These are phyloP conservation scores for Alternaria ethzedia DNA, from an alignment of 2,329 filamentous ascomycete species.

Conservation along the genomic window DNA sequence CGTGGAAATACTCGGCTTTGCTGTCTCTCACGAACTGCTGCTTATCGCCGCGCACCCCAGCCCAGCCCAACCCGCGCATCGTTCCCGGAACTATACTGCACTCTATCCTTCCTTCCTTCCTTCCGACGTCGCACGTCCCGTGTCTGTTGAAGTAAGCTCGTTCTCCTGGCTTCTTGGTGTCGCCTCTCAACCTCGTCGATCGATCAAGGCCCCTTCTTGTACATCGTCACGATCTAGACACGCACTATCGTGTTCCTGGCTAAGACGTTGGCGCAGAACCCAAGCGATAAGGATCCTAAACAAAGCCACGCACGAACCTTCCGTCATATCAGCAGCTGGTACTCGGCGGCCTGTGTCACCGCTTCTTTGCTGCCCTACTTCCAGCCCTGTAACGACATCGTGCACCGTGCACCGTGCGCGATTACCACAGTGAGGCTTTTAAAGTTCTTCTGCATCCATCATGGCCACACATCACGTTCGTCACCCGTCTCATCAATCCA, in stretches of 20 bases:
- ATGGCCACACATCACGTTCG: slow-evolving; percentile 44
- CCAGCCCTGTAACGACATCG: slow-evolving; percentile 34
- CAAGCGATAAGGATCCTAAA: slow-evolving; percentile 44
- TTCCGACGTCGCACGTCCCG: slow-evolving; percentile 34
- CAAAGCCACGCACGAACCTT: slow-evolving; percentile 47
- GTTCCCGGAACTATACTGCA: slow-evolving; percentile 13
- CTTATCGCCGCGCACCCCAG: neutral
- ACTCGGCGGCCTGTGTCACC: slow-evolving; percentile 46
- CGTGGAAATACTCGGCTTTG: slow-evolving; percentile 44
- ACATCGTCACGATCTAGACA: neutral
- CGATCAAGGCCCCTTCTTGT: neutral
- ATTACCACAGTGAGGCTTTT: slow-evolving; percentile 39
- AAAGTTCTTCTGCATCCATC: slow-evolving; percentile 45
- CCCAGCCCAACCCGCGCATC: slow-evolving; percentile 20
- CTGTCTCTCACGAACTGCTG: slow-evolving; percentile 9
- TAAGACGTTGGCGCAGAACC: slow-evolving; percentile 42
- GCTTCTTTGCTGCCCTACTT: slow-evolving; percentile 37
- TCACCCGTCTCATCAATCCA: slow-evolving; percentile 43
- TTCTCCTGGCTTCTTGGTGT: slow-evolving; percentile 3
- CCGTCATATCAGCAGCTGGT: slow-evolving; percentile 44
- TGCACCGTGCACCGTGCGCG: slow-evolving; percentile 46
- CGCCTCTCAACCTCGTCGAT: neutral
- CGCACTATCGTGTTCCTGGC: slow-evolving; percentile 35
- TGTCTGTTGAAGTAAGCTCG: slow-evolving; percentile 31
- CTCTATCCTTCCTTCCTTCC: slow-evolving; percentile 20